Evolutionary conservation across 805 yeast genomes (phyloP), one percentile per base, ranked within the genome.

Genomic region (Saccharomycopsis selenospora): DNA sequence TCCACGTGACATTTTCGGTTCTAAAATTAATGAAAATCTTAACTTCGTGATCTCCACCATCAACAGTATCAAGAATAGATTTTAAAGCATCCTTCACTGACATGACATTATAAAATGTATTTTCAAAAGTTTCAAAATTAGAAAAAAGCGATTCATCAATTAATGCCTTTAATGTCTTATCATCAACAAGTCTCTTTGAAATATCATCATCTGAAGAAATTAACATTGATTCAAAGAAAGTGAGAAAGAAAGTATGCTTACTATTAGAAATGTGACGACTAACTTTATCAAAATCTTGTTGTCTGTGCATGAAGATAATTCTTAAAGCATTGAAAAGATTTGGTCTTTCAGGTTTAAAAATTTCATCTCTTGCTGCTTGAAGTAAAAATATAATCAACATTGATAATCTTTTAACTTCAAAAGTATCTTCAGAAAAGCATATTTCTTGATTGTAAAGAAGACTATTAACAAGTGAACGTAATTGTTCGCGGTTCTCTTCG

Each of bases 1-100:
- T 66, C 64, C 60, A 70, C 46, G 61, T 67, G 49, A 23, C 60
- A 51, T 62, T 57, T 46, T 66, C 72, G 40, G 57, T 60, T 58
- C 59, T 28, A 56, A 60, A 60, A 58, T 46, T 54, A 52, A 42
- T 45, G 54, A 57, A 54, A 24, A 45, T 47, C 27, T 48, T 47
- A 1, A 50, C 46, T 10, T 56, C 57, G 3, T 20, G 25, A 7
- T 43, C 45, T 11, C 47, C 51, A 7, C 18, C 30, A n/a, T 56
- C 56, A 48, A 60, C 3, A 51, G 58, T 43, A 45, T 48, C 45
- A 51, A 62, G 45, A 52, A 61, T 36, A 49, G 54, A 20, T 50
- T 46, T 6, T 55, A 51, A 36, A 49, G 33, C 29, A 45, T 53
- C 27, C 44, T 40, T 33, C 53, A 46, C 4, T 45, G 51, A 28